Conservation (phyloP, 345 rosid species). For the Eucalyptus pauciflora region DNA sequence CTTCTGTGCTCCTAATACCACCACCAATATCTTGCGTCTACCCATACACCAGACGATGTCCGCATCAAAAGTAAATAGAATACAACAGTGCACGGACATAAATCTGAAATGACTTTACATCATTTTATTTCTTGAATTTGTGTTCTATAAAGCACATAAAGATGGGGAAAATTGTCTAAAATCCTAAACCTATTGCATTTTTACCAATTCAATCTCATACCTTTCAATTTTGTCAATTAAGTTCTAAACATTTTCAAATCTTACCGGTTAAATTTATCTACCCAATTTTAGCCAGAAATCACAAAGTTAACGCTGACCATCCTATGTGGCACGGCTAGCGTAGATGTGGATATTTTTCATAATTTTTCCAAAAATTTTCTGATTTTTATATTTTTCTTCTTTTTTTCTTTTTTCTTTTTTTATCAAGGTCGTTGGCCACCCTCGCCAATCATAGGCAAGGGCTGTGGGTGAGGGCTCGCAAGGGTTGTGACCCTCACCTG, state of each 20-base stretch:
- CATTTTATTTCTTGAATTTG: background rate
- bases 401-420: too few relatives aligned
- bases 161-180: background rate
- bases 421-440: background rate
- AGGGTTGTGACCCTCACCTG: background rate
- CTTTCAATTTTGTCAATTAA: too few relatives aligned
- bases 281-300: background rate
- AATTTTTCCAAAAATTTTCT: too few relatives aligned
- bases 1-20: background rate
- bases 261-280: background rate
- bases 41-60: background rate
- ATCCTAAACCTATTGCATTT: too few relatives aligned
- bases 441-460: background rate
- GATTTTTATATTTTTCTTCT: too few relatives aligned
- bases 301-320: accelerated
- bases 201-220: background rate
- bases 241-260: too few relatives aligned
- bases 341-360: too few relatives aligned
- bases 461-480: background rate
- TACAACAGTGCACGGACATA: background rate
- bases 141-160: background rate
- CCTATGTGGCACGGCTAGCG: accelerated
- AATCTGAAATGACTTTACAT: background rate
- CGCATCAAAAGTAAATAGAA: background rate
- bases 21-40: background rate